Base-by-base conservation (phyloP, 108 stramenopile species). In the Skeletonema menzelii region DNA sequence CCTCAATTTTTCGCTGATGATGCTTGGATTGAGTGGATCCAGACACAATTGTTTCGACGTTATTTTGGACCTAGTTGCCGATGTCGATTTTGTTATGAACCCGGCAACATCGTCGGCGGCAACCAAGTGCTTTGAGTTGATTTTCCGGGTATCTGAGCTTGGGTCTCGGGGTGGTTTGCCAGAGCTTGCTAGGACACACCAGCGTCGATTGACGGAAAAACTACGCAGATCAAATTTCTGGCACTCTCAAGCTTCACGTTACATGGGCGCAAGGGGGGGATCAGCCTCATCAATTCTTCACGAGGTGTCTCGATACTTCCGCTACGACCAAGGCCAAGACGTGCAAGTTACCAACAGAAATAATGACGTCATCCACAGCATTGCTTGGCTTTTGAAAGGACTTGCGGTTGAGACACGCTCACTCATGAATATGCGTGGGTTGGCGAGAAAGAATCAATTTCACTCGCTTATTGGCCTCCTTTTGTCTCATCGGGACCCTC, bases 321-420 rank as follows among this genome's bases (percentile, higher is more conserved):
- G 55, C 35, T 32, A 67, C 67, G 67, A 76, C 84, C 17, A 63
- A 64, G 63, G 60, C 72, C n/a, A 82, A 63, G 60, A 86, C 70
- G 24, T 76, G 66, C 22, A 63, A 56, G 37, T 44, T 12, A 67
- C 63, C 11, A 61, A 63, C 40, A 68, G 77, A 55, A 65, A 79
- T 27, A 77, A 67, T 56, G 76, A 85, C 63, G 59, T 81, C 12
- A 53, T 89, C 26, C 89, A 90, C 56, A 77, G 82, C 37, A 79
- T 89, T 42, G 83, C 87, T 11, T 94, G 87, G 89, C 67, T 91
- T 24, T 65, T 94, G 59, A 87, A 87, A 65, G 90, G 89, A 20
- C 30, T 84, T 20, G 82, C 91, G 1, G 58, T 78, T 46, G 93
- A 94, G 73, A 69, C 88, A 64, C 76, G 49, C 61, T 57, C 53